Conservation (phyloP, 75 land plant species). For the Pinus tabuliformis region DNA sequence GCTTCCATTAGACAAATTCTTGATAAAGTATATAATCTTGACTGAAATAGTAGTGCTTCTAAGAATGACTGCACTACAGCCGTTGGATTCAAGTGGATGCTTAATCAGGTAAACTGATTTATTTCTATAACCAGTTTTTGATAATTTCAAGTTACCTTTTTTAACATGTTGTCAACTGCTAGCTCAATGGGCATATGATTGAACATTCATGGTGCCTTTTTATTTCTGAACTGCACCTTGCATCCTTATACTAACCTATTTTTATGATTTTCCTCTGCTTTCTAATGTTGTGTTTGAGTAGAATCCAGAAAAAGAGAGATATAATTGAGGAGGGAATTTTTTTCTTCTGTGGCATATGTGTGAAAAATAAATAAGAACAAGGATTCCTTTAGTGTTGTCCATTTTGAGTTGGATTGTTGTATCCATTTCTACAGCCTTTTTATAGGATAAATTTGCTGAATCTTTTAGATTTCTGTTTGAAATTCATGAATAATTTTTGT, state of each 20-base stretch:
- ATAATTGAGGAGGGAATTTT: background rate
- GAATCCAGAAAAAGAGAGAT: background rate
- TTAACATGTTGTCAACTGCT: background rate
- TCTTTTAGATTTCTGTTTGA: background rate
- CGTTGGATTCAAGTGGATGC: conserved; percentile 67
- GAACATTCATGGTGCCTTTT: background rate
- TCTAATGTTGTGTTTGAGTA: background rate
- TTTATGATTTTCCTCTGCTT: background rate
- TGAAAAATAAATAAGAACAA: background rate
- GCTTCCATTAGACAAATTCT: conserved; percentile 19
- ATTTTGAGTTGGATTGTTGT: background rate
- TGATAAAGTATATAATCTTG: conserved; percentile 48
- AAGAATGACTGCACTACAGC: conserved; percentile 48
- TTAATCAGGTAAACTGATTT: conserved; percentile 43
- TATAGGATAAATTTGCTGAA: background rate
- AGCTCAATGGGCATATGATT: background rate
- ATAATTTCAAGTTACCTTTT: background rate
- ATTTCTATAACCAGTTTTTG: background rate
- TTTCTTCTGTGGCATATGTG: background rate
- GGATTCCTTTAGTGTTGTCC: background rate
- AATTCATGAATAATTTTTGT: too few species aligned
- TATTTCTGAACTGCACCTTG: background rate
- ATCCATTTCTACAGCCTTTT: background rate
- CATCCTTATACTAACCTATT: background rate
- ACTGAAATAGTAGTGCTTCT: conserved; percentile 48